Percentiles rank a stretch among this genome's conserved stretches.
phyloP scores from a whole-genome alignment of 176 grass and related monocot species.

The Eragrostis curvula region DNA sequence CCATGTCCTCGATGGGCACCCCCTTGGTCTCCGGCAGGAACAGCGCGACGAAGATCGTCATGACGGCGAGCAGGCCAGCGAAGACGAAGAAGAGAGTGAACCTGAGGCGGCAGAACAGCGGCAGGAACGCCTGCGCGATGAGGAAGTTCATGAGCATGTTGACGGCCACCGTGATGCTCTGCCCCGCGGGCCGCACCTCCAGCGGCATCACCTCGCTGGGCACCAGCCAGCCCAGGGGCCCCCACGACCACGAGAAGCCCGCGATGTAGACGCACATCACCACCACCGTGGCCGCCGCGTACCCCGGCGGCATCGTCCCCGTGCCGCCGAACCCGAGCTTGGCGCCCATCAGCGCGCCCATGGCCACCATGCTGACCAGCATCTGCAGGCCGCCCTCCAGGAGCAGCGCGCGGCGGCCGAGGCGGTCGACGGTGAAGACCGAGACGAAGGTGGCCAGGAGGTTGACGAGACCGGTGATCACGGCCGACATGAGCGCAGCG shows the following conservation, averaged over 20 bases:
- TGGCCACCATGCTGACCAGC: constrained; percentile 5
- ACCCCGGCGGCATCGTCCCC: not conserved
- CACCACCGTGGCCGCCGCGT: not conserved
- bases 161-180: constrained; percentile 66
- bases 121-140: constrained; percentile 40
- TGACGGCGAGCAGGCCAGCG: constrained; percentile 53
- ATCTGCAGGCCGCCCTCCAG: constrained; percentile 35
- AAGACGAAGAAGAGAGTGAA: constrained; percentile 68
- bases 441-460: constrained; percentile 26
- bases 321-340: not conserved
- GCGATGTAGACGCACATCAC: constrained; percentile 66
- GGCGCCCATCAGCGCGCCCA: constrained; percentile 8
- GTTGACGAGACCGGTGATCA: constrained; percentile 39
- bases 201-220: constrained; percentile 79
- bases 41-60: constrained; percentile 57
- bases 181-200: constrained; percentile 70
- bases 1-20: constrained; percentile 72
- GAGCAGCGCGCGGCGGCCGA: constrained; percentile 21
- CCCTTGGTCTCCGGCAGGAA: constrained; percentile 80
- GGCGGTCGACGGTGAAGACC: constrained; percentile 21
- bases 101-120: constrained; percentile 61
- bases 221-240: constrained; percentile 71
- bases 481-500: constrained; percentile 32
- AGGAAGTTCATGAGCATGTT: constrained; percentile 77
- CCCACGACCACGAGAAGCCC: constrained; percentile 73